Evolutionary conservation across 2,329 filamentous ascomycete genomes (phyloP), one percentile per base, ranked within the genome.

Genomic region (Coniochaeta pulveracea): DNA sequence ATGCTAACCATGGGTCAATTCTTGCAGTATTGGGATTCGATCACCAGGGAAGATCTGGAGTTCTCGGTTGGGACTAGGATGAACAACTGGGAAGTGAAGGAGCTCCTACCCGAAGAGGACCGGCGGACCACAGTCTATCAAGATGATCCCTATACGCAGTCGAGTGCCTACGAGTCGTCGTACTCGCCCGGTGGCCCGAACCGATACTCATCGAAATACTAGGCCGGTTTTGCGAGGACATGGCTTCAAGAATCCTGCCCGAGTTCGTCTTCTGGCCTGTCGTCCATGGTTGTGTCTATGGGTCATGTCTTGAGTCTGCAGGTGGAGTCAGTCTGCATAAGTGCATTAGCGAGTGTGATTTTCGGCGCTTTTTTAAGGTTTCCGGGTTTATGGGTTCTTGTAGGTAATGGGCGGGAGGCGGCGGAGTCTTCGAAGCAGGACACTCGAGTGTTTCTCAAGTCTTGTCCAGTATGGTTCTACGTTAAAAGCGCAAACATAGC

Each of bases 71-170:
- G 89, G 43, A 85, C 85, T 38, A 85, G 89, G 56, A 82, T 85
- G 60, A 93, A 94, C 63, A 95, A 91, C 56, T 98, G 91, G 91
- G 91, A 98, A 54, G 82, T 96, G 52, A 96, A 96, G 64, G 89
- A 96, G 41, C 69, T 85, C 9, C 67, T 91, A 12, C 74, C 80
- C 27, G 84, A 91, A 43, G 85, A 91, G 36, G 83, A 89, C 38
- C 78, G 81, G 38, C 73, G 82, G 37, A 65, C 65, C 15, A 86
- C 83, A 3, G 58, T 81, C 28, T 91, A 88, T 56, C 63, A 69
- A 28, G 80, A 85, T 37, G 76, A 80, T 42, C 71, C 72, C 2
- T 76, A 75, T 40, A 66, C 63, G 33, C 74, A 76, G 24, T 61
- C 69, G 3, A 68, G 62, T 40, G 54, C 58, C 6, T 72, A 66